phyloP scores from a whole-genome alignment of 768 basidiomycete genomes.

The Russula foetens region DNA sequence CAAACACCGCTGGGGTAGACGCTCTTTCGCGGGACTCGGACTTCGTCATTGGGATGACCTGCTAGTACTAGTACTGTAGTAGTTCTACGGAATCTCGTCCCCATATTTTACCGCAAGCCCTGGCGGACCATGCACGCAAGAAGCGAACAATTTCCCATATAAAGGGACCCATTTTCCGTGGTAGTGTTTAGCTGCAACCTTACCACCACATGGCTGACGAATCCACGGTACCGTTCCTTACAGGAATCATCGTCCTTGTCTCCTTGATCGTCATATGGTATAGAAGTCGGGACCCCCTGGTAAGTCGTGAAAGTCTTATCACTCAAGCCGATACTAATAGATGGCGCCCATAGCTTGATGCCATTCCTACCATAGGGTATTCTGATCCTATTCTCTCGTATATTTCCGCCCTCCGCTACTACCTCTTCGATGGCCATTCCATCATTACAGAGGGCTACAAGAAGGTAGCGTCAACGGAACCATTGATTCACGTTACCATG shows the following conservation, averaged over 20 bases:
- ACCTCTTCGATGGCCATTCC: not conserved
- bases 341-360: not conserved
- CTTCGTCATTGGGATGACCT: too few relatives aligned
- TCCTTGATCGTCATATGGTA: not conserved
- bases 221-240: not conserved
- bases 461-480: not conserved
- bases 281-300: not conserved
- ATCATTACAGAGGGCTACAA: not conserved
- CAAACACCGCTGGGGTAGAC: too few relatives aligned
- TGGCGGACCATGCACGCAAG: too few relatives aligned
- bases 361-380: slow-evolving; percentile 27
- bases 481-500: not conserved
- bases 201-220: not conserved
- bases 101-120: too few relatives aligned
- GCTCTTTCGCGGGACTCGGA: too few relatives aligned
- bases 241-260: not conserved
- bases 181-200: too few relatives aligned
- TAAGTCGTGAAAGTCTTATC: not conserved
- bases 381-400: slow-evolving; percentile 25
- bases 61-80: too few relatives aligned
- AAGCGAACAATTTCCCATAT: too few relatives aligned
- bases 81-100: too few relatives aligned
- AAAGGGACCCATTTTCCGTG: too few relatives aligned
- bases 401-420: not conserved
- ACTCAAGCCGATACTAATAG: too few relatives aligned